Evolutionary conservation across 192 early-diverging fungal species (phyloP).

Genomic region (Podila verticillata): DNA sequence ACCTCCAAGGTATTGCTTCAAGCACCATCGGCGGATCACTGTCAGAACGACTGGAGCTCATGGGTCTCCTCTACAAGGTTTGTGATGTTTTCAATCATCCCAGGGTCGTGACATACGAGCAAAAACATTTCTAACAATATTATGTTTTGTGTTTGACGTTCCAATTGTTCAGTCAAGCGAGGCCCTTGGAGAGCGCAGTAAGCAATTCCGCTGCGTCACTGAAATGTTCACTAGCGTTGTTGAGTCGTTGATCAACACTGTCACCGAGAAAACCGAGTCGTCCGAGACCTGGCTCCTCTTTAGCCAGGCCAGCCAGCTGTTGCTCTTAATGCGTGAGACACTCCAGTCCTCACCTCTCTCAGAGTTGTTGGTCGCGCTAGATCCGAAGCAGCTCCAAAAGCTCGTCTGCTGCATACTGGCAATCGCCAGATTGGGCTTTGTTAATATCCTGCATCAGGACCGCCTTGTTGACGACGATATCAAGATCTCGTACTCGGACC

Average conservation of each 20-base stretch:
- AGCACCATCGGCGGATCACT: constrained; percentile 43
- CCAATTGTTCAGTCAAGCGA: constrained; percentile 46
- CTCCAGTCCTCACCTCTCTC: constrained; percentile 19
- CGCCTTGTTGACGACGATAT: constrained; percentile 48
- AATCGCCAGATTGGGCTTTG: constrained; percentile 35
- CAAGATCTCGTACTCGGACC: constrained; percentile 37
- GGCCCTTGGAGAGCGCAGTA: constrained; percentile 19
- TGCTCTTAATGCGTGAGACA: constrained; percentile 28
- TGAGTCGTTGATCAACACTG: constrained; percentile 35
- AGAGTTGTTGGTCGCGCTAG: constrained; percentile 8
- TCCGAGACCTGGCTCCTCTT: constrained; percentile 50
- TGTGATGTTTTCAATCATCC: background rate
- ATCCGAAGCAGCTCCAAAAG: constrained; percentile 13
- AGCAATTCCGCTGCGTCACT: constrained; percentile 51
- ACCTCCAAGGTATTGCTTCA: background rate
- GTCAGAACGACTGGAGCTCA: constrained; percentile 44
- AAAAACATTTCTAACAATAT: too few relatives aligned
- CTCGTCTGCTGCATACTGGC: constrained; percentile 33
- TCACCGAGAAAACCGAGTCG: constrained; percentile 46
- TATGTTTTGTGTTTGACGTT: too few relatives aligned
- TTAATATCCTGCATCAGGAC: constrained; percentile 44
- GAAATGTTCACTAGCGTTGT: constrained; percentile 48
- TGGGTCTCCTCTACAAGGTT: constrained; percentile 54
- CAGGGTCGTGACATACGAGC: too few relatives aligned
- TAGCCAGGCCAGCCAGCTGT: constrained; percentile 17